Base-by-base conservation (phyloP, 192 early-diverging fungal species). In the Geosiphon pyriformis region DNA sequence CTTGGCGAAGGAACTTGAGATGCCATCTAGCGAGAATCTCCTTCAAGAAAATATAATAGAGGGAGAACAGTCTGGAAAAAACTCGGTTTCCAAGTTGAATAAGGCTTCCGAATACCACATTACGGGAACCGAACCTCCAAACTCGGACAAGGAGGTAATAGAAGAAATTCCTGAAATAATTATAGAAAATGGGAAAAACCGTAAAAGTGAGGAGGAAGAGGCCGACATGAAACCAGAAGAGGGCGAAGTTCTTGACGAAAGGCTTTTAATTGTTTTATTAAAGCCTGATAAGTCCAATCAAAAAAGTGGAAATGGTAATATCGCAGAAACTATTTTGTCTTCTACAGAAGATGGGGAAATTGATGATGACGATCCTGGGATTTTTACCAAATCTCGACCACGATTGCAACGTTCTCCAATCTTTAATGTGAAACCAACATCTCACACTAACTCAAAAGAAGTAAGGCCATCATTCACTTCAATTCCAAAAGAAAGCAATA, bases 191-290 rank as follows among this genome's bases (percentile, higher is more conserved):
- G 27, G 23, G 27, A 61, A 47, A 47, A 30, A 34, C 33, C 37
- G 30, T 37, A 23, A 15, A 20, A 53, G 56, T 42, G 47, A 56
- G 22, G 53, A 57, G 3, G 53, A 66, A 4, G 53, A 67, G 7
- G 8, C 30, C 6, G 37, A 57, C 29, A 22, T 26, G 37, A 67
- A 67, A 37, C 23, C 11, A 20, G 54, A 57, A 27, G 37, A 56
- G 4, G 30, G 32, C 22, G 30, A 59, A 25, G 3, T 59, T 59
- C 10, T 8, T 12, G 33, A 59, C 12, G 30, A 29, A 25, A 31
- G 17, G 26, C 12, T 1, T 34, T 25, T 12, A 15, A 26, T 18
- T 26, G 4, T 12, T 26, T 22, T 37, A 17, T 15, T 33, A 11
- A 35, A 4, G n/a, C 17, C 11, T 11, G 30, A 59, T 2, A 4